Evolutionary conservation across 352 stramenopile species (phyloP).

Genomic region (Globisporangium paroecandrum): DNA sequence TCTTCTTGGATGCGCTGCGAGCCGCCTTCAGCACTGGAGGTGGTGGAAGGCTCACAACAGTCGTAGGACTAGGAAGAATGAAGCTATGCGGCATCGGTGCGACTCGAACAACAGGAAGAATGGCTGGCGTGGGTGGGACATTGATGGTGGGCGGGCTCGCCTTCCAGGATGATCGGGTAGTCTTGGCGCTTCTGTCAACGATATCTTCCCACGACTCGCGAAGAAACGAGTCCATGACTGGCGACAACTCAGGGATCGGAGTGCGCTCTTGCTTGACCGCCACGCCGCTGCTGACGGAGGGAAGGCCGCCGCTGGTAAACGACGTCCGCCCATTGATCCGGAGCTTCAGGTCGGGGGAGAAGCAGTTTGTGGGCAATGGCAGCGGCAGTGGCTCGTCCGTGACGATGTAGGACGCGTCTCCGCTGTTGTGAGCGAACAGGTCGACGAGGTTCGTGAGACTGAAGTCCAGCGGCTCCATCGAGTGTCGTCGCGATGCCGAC

Average conservation of each 20-base stretch:
- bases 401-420: conserved; percentile 19
- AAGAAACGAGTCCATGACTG: conserved; percentile 59
- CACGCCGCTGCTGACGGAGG: not conserved
- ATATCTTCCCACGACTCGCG: conserved; percentile 59
- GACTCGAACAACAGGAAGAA: conserved; percentile 17
- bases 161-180: conserved; percentile 29
- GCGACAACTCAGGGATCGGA: conserved; percentile 32
- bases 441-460: conserved; percentile 42
- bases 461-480: conserved; percentile 41
- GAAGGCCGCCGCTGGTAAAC: conserved; percentile 4
- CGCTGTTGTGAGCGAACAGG: conserved; percentile 33
- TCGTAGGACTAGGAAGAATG: conserved; percentile 17
- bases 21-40: conserved; percentile 2
- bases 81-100: conserved; percentile 30
- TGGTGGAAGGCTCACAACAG: not conserved
- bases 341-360: conserved; percentile 41
- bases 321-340: conserved; percentile 24
- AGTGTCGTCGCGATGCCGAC: conserved; percentile 19
- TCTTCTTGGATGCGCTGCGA: not conserved
- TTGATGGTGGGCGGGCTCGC: not conserved
- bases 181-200: conserved; percentile 20
- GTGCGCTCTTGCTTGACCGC: conserved; percentile 4
- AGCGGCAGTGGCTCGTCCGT: conserved; percentile 13
- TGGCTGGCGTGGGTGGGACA: conserved; percentile 10
- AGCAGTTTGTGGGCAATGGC: not conserved